A percentile compares a stretch with the other conserved stretches of the same genome.
These are phyloP conservation scores for Pleurotus giganteus DNA, from an alignment of 768 basidiomycete genomes.

Conservation along the genomic window DNA sequence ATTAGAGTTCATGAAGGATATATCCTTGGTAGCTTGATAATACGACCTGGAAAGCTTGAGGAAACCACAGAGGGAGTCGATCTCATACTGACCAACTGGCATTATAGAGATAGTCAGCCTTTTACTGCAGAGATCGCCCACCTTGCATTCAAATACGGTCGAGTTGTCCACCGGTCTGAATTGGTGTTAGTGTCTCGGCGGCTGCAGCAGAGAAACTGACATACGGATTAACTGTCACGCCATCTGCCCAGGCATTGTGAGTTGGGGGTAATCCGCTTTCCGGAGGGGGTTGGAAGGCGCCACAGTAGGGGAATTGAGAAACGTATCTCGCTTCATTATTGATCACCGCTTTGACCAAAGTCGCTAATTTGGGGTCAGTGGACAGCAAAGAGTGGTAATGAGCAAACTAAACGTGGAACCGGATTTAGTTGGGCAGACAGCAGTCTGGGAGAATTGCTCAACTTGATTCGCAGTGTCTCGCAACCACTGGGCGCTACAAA, in stretches of 20 bases:
- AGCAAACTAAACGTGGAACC: constrained; percentile 50
- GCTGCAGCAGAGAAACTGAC: constrained; percentile 18
- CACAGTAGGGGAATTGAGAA: constrained; percentile 73
- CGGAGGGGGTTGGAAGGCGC: constrained; percentile 78
- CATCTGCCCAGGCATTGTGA: constrained; percentile 67
- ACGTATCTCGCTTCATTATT: constrained; percentile 79
- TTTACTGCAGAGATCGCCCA: constrained; percentile 26
- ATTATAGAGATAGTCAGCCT: no score
- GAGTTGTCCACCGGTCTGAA: constrained; percentile 64
- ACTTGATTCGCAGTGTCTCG: constrained; percentile 82
- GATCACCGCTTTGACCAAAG: constrained; percentile 76
- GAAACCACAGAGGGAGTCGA: constrained; percentile 79
- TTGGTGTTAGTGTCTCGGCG: neutral
- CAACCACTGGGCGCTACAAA: constrained; percentile 72
- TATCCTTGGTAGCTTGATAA: constrained; percentile 67
- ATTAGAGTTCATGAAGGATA: constrained; percentile 67
- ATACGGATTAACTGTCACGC: constrained; percentile 73
- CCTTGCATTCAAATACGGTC: constrained; percentile 84
- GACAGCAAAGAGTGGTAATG: constrained; percentile 63
- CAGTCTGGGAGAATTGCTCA: constrained; percentile 6
- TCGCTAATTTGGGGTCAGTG: constrained; percentile 55
- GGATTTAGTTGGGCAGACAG: constrained; percentile 9
- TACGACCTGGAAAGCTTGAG: constrained; percentile 75
- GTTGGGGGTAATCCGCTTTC: constrained; percentile 66
- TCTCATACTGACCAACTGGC: constrained; percentile 59